Evolutionary conservation across 441 rosid genomes (phyloP), one percentile per base, ranked within the genome.

Genomic region (Eruca vesicaria): DNA sequence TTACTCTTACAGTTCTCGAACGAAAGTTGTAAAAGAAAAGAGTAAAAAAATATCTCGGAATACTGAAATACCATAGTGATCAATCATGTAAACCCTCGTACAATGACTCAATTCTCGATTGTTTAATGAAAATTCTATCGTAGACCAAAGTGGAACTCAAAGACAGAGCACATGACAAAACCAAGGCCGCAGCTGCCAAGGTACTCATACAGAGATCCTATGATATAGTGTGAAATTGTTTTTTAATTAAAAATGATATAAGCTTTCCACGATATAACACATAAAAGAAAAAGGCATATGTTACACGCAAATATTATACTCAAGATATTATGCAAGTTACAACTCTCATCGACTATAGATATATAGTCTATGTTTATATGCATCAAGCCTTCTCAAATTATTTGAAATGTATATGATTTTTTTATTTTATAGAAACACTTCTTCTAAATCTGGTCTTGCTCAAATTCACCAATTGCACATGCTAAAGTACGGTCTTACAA

Each of bases 81-180:
- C 16, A 55, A 50, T 50, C 56, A 53, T 52, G 9, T 5, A 45
- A 31, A 62, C 2, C 14, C 14, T 62, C 61, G 18, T 28, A 38
- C 21, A 73, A n/a, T 14, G 7, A 26, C 68, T 50, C 15, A 48
- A 4, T 36, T 67, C 9, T 19, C 26, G 29, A 16, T 41, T 29
- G 38, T 35, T 59, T 32, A 21, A 23, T 43, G 29, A 50, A 59
- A 21, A 70, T 6, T 66, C 1, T 67, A 43, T 67, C 36, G 48
- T 81, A 87, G 91, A 78, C 75, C 15, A 86, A 78, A 77, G 83
- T 83, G 79, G 86, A 84, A 72, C 33, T 66, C 71, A 86, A 81
- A 78, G 84, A 83, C 36, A 71, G 19, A 48, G 19, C 48, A 10
- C 45, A 65, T 48, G 72, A 58, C 52, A 77, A 77, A 60, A 52